Percentiles rank a stretch among this genome's conserved stretches.
Conservation (phyloP, 305 asterid genomes). For the Fraxinus nigra region DNA sequence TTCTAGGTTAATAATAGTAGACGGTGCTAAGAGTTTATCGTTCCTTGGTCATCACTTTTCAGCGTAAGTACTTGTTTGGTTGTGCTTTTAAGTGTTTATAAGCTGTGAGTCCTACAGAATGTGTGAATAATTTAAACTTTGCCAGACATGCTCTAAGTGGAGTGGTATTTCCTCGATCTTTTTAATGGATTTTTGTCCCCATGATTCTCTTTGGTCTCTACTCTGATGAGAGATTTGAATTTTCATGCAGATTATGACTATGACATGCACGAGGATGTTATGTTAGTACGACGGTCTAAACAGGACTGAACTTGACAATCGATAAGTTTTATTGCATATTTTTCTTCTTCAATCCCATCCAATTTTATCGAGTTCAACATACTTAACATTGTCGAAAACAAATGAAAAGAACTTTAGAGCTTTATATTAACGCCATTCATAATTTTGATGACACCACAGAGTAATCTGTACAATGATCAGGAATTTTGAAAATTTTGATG, state of each 20-base stretch:
- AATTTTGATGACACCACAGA: background rate
- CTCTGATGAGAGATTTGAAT: background rate
- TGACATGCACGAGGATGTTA: background rate
- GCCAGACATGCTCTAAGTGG: background rate
- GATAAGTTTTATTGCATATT: background rate
- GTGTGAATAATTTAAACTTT: background rate
- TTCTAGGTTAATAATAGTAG: background rate
- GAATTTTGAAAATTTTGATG: background rate
- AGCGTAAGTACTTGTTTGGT: slow-evolving; percentile 4
- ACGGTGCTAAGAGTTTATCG: slow-evolving; percentile 2
- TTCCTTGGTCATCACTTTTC: background rate
- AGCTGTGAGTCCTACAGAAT: background rate
- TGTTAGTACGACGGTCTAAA: background rate
- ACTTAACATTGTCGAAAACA: background rate
- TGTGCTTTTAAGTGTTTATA: background rate
- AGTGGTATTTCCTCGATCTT: background rate
- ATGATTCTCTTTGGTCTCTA: background rate
- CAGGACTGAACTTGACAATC: background rate
- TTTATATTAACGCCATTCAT: background rate
- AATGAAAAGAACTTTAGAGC: background rate
- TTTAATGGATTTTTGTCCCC: background rate
- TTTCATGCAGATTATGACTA: background rate
- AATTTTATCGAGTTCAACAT: background rate
- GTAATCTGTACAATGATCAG: background rate
- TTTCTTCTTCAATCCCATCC: background rate